These are phyloP conservation scores for Hirsutella minnesotensis DNA, from an alignment of 2,329 filamentous ascomycete genomes.

Conservation along the genomic window DNA sequence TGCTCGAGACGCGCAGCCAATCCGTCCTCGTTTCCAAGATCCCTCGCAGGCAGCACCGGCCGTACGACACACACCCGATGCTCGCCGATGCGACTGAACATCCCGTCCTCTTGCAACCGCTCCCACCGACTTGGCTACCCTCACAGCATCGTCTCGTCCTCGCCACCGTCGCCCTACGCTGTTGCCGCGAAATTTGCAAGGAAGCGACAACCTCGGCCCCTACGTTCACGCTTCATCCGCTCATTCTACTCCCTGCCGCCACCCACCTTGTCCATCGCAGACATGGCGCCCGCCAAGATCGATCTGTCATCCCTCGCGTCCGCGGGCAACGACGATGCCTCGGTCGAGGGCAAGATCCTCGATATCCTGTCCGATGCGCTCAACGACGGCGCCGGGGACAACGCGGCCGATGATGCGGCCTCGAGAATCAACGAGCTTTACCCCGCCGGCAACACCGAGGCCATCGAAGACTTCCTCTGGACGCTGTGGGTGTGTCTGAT, in stretches of 20 bases:
- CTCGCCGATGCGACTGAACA: no score
- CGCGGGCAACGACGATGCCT: not conserved
- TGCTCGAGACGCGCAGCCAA: no score
- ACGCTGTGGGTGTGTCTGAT: constrained; percentile 16
- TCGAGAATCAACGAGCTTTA: constrained; percentile 14
- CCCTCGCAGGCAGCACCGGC: no score
- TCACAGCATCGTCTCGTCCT: no score
- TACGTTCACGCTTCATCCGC: not conserved
- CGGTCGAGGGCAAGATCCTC: constrained; percentile 9
- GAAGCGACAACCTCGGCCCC: no score
- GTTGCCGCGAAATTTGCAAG: no score
- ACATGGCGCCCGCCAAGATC: not conserved
- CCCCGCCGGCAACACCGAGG: constrained; percentile 5
- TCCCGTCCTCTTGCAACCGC: no score
- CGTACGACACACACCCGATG: no score
- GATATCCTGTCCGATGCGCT: constrained; percentile 13
- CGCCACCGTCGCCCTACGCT: no score
- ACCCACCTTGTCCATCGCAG: not conserved
- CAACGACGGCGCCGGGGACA: constrained; percentile 4
- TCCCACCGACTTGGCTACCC: no score
- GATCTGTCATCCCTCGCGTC: constrained; percentile 3
- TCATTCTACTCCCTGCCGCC: not conserved
- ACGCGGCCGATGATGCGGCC: constrained; percentile 9
- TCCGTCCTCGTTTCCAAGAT: not conserved
- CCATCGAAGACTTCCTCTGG: constrained; percentile 16